Conservation (phyloP, 805 yeast species). For the Candida loeiensis region DNA sequence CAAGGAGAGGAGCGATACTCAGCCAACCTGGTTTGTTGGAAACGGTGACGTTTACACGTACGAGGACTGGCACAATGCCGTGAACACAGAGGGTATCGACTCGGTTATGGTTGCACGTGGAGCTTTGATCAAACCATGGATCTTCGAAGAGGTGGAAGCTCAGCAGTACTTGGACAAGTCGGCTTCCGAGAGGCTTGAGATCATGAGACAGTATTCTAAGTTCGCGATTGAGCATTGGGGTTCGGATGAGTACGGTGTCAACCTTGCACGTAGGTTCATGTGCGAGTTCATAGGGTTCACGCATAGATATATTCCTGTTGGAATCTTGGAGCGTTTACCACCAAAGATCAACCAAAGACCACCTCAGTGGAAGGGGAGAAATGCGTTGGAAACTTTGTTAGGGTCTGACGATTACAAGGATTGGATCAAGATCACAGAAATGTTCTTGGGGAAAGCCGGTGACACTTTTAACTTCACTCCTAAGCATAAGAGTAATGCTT, state of each 20-base stretch:
- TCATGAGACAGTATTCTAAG: conserved; percentile 63
- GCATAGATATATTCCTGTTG: conserved; percentile 92
- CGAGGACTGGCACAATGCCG: conserved; percentile 83
- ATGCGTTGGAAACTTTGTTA: conserved; percentile 84
- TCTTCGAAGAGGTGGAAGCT: conserved; percentile 90
- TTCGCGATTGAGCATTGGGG: conserved; percentile 98
- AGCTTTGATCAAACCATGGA: conserved; percentile 98
- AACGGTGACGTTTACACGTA: conserved; percentile 89
- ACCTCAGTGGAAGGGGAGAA: conserved; percentile 87
- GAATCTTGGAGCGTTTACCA: conserved; percentile 84
- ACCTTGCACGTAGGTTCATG: conserved; percentile 80
- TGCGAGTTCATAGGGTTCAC: conserved; percentile 94
- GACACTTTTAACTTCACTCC: conserved; percentile 78
- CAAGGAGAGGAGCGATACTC: conserved; percentile 54
- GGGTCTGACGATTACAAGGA: conserved; percentile 84
- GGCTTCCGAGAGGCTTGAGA: conserved; percentile 83
- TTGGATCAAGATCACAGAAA: conserved; percentile 94
- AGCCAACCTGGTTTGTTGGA: conserved; percentile 80
- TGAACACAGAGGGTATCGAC: conserved; percentile 68
- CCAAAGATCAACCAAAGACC: conserved; percentile 92
- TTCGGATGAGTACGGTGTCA: conserved; percentile 89
- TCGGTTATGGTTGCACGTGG: conserved; percentile 98
- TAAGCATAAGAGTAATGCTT: conserved; percentile 92
- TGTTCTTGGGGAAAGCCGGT: conserved; percentile 87
- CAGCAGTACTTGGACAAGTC: conserved; percentile 87